phyloP scores from a whole-genome alignment of 495 filamentous ascomycete species.

The Penicillium paxilli region DNA sequence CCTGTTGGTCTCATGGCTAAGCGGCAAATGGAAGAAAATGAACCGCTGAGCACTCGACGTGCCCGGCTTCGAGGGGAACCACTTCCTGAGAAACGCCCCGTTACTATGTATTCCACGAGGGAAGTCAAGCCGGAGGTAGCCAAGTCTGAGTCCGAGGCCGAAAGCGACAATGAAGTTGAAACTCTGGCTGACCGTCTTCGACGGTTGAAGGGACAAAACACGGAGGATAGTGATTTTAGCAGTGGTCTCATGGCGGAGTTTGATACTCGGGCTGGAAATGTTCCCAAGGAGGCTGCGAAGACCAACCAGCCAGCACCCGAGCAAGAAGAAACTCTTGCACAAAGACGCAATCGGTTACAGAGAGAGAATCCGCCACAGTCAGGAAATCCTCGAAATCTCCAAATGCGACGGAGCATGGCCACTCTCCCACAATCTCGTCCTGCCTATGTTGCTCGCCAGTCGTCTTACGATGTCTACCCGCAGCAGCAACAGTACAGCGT shows the following conservation, averaged over 20 bases:
- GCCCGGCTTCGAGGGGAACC: constrained; percentile 69
- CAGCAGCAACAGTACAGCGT: constrained; percentile 12
- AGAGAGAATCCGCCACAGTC: constrained; percentile 54
- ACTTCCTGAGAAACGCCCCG: constrained; percentile 33
- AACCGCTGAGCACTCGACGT: constrained; percentile 79
- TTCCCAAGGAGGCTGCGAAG: constrained; percentile 5
- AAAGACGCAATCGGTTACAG: constrained; percentile 79
- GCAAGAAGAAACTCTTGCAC: constrained; percentile 83
- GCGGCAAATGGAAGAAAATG: constrained; percentile 84
- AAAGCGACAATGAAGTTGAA: constrained; percentile 68
- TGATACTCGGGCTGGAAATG: constrained; percentile 47
- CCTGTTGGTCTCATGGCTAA: constrained; percentile 84
- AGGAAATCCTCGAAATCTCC: constrained; percentile 30
- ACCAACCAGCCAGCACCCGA: constrained; percentile 14
- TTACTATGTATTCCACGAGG: constrained; percentile 34
- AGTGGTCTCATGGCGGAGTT: constrained; percentile 74
- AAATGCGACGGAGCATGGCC: constrained; percentile 63
- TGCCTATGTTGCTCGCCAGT: constrained; percentile 29
- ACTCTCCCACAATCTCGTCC: constrained; percentile 65
- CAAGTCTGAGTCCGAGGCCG: constrained; percentile 15
- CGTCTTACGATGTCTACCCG: constrained; percentile 25
- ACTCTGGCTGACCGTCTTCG: constrained; percentile 74
- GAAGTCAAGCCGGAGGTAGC: constrained; percentile 11
- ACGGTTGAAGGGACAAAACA: constrained; percentile 60
- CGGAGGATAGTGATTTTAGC: constrained; percentile 76